These are phyloP conservation scores for Poa annua DNA, from an alignment of 176 grass and related monocot genomes.

Conservation along the genomic window DNA sequence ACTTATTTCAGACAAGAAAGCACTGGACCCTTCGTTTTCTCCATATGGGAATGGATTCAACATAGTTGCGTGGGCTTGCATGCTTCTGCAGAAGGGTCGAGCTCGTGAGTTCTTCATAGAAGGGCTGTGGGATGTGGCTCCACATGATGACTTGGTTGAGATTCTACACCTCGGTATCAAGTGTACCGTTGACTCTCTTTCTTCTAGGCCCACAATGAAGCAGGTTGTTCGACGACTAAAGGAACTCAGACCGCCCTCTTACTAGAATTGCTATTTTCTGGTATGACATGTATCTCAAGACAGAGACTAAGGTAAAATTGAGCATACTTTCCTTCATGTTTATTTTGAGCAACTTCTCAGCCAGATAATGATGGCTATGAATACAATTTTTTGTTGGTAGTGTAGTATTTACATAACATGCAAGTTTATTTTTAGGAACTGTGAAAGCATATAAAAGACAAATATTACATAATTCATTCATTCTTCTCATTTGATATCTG, in stretches of 20 bases:
- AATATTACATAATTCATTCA: not conserved
- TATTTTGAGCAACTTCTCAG: not conserved
- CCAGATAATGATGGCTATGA: not conserved
- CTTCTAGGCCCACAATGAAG: slow-evolving; percentile 92
- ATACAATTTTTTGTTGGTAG: not conserved
- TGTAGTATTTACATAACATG: not conserved
- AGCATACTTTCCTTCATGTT: slow-evolving; percentile 4
- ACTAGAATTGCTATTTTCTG: slow-evolving; percentile 43
- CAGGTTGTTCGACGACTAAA: slow-evolving; percentile 89
- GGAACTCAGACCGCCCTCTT: slow-evolving; percentile 78
- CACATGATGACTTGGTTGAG: slow-evolving; percentile 93
- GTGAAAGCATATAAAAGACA: not conserved
- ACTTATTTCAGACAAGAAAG: slow-evolving; percentile 91
- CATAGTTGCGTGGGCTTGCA: slow-evolving; percentile 94
- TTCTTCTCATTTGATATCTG: not conserved
- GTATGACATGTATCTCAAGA: slow-evolving; percentile 8
- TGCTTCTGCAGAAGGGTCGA: slow-evolving; percentile 86
- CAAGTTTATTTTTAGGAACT: slow-evolving; percentile 23
- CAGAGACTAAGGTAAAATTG: slow-evolving; percentile 34
- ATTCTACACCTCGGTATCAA: slow-evolving; percentile 90
- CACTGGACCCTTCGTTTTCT: slow-evolving; percentile 92
- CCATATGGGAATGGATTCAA: slow-evolving; percentile 99
- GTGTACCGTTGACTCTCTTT: slow-evolving; percentile 84
- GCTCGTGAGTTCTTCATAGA: slow-evolving; percentile 93
- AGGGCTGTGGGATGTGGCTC: slow-evolving; percentile 84